Conservation (phyloP, 352 stramenopile genomes). For the Pythium scleroteichum region DNA sequence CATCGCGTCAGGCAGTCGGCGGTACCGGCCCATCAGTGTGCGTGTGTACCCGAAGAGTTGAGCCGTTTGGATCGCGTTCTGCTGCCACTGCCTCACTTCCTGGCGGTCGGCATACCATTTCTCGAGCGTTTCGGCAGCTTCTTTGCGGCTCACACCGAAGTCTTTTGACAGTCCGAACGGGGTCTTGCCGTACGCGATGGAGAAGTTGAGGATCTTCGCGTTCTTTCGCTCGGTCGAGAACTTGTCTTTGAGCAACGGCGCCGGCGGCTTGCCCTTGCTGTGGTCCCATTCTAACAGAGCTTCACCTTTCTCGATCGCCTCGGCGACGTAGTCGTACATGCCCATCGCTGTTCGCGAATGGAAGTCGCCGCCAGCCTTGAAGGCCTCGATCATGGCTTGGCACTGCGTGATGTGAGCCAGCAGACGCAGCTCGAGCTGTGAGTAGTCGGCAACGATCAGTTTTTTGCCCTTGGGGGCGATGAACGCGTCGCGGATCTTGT, state of each 20-base stretch:
- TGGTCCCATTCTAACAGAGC: slow-evolving; percentile 98
- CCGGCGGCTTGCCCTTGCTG: slow-evolving; percentile 85
- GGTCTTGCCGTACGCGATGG: slow-evolving; percentile 99
- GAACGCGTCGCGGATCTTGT: slow-evolving; percentile 93
- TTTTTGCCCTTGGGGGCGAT: slow-evolving; percentile 90
- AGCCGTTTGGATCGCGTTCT: slow-evolving; percentile 91
- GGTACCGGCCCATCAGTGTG: slow-evolving; percentile 97
- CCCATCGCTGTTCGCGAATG: slow-evolving; percentile 96
- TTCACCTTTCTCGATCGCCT: slow-evolving; percentile 95
- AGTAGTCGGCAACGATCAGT: slow-evolving; percentile 99
- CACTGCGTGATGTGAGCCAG: slow-evolving; percentile 98
- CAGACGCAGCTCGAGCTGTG: slow-evolving; percentile 98
- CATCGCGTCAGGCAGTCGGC: slow-evolving; percentile 94
- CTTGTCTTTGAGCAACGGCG: slow-evolving; percentile 98
- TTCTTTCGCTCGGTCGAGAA: slow-evolving; percentile 97
- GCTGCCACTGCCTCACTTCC: slow-evolving; percentile 93
- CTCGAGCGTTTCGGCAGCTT: slow-evolving; percentile 85
- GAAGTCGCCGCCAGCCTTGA: slow-evolving; percentile 91
- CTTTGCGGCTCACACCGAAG: slow-evolving; percentile 78
- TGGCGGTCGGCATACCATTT: slow-evolving; percentile 96
- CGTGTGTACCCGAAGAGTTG: slow-evolving; percentile 85
- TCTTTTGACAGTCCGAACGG: slow-evolving; percentile 95
- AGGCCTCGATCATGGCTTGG: slow-evolving; percentile 98
- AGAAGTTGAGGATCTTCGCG: slow-evolving; percentile 99
- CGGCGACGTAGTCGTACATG: slow-evolving; percentile 98